phyloP scores from a whole-genome alignment of 345 rosid genomes.

The Cardiospermum halicacabum region DNA sequence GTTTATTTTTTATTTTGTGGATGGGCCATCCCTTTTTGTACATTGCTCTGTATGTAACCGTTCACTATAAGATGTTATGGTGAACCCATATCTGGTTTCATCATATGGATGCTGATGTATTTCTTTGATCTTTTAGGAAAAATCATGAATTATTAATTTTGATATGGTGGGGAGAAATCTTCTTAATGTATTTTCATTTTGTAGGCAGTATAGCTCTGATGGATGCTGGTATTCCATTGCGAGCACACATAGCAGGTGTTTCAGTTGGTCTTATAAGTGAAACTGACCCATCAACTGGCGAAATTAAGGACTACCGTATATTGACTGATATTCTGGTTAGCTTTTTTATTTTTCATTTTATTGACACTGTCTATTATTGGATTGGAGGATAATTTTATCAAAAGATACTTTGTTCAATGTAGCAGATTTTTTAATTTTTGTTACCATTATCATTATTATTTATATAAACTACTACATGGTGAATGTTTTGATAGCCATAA shows the following conservation, averaged over 20 bases:
- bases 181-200: constrained; percentile 15
- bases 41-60: background rate
- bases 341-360: too few species aligned
- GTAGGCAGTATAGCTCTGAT: constrained; percentile 97
- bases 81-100: background rate
- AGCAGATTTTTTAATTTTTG: background rate
- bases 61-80: background rate
- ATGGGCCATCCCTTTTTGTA: background rate
- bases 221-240: constrained; percentile 91
- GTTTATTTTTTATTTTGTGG: constrained; percentile 5
- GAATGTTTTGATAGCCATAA: background rate
- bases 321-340: constrained; percentile 92
- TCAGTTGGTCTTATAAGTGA: constrained; percentile 93
- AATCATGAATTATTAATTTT: background rate
- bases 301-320: constrained; percentile 71
- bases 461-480: background rate
- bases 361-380: constrained; percentile 6
- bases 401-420: constrained; percentile 3
- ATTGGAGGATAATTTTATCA: constrained; percentile 1
- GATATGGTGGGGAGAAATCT: constrained; percentile 4
- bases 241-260: constrained; percentile 94
- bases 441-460: too few species aligned
- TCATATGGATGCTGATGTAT: background rate
- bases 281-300: constrained; percentile 68
- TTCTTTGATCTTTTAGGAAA: background rate